A percentile compares a stretch with the other conserved stretches of the same genome.
Conservation (phyloP, 495 filamentous ascomycete genomes). For the Penicillium roqueforti region DNA sequence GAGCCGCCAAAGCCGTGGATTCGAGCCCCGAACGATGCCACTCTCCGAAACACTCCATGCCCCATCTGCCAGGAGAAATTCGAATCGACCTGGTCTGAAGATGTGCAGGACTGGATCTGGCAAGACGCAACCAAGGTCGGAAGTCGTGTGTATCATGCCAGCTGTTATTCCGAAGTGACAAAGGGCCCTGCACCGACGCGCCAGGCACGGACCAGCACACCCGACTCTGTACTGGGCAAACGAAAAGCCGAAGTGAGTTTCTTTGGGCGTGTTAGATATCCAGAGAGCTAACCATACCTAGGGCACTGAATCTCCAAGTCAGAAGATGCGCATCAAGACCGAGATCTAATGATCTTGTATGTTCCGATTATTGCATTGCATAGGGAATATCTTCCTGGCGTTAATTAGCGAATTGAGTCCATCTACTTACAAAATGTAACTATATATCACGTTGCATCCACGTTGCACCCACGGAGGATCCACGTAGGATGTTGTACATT, state of each 20-base stretch:
- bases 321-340: constrained; percentile 40
- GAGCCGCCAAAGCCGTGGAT: constrained; percentile 71
- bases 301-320: constrained; percentile 36
- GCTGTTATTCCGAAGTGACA: constrained; percentile 79
- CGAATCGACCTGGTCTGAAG: constrained; percentile 81
- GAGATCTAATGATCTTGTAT: constrained; percentile 28
- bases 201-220: constrained; percentile 48
- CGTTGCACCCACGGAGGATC: no score
- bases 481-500: no score
- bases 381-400: constrained; percentile 3
- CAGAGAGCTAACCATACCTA: constrained; percentile 16
- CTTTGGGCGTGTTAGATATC: background rate
- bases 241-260: constrained; percentile 66
- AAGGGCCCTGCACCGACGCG: constrained; percentile 46
- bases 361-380: constrained; percentile 6
- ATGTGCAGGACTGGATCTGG: constrained; percentile 95
- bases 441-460: no score
- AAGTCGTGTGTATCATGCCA: constrained; percentile 82
- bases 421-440: background rate
- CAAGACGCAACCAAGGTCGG: constrained; percentile 79
- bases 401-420: constrained; percentile 6
- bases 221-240: constrained; percentile 69
- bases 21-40: constrained; percentile 72
- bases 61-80: constrained; percentile 96
- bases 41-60: constrained; percentile 66